Evolutionary conservation across 768 basidiomycete species (phyloP), one percentile per base, ranked within the genome.

Genomic region (Ramaria sp.): DNA sequence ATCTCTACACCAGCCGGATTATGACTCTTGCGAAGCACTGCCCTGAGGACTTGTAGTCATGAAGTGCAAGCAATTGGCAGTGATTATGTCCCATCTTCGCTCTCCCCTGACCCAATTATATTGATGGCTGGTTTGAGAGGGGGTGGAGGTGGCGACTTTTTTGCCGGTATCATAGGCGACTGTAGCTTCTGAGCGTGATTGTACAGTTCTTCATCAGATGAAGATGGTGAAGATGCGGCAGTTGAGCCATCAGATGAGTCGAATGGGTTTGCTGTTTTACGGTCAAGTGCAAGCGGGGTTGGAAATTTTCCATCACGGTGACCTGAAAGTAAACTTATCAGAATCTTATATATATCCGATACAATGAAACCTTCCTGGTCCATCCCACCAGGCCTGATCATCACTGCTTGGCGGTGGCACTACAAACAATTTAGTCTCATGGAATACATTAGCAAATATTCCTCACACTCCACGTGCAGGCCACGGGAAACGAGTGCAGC

Each of bases 381-480:
- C 71, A 57, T 86, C 76, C 91, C 91, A 93, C 91, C 91, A 93
- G 11, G 79, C 78, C 1, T 70, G 65, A 39, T 85, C 82, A 46
- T 89, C 86, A 1, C 86, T 80, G 65, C 90, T 92, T 1, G 91
- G 91, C 4, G 82, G 83, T n/a, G 91, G 91, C 20, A 91, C 91
- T 92, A 61, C 27, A 59, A 43, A 17, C 24, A 15, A 20, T 10
- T 20, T 11, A 43, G 42, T 9, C 2, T n/a, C 42, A 4, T 17
- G 7, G 7, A 43, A 22, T 17, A 2, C 17, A 12, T n/a, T 19
- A 22, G 20, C 2, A 9, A 43, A n/a, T 43, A 43, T 22, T 19
- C 17, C 42, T 43, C n/a, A 43, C 42, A 43, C 11, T 43, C 42
- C 17, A 43, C 42, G 42, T 19, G 17, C 7, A 19, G 53, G 70